Evolutionary conservation across 148 eudicot species (phyloP), one percentile per base, ranked within the genome.

Genomic region (Oxyria digyna): DNA sequence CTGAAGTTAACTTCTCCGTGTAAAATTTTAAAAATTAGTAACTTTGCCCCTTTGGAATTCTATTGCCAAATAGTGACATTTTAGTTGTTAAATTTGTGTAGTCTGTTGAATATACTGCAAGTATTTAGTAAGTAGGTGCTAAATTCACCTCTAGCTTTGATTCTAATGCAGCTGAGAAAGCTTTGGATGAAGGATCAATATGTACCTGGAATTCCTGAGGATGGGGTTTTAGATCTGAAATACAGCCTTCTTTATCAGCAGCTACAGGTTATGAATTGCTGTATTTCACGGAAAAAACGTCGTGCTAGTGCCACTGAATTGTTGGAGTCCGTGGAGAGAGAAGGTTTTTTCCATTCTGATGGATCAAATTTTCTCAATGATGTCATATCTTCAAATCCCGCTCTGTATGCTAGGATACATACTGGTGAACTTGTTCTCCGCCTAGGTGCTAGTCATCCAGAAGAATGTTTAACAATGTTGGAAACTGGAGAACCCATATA

Each of bases 231-330:
- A 73, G 92, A 94, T 72, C 75, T 94, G 63, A 88, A 88, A 75
- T 90, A 74, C 41, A 90, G 98, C 72, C 88, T 94, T 67, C 75
- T 93, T 20, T 82, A 90, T 79, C 98, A 94, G 79, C 88, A 94
- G 72, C 78, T 90, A 85, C 97, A 94, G 77, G 92, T 94, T 75
- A 94, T 94, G 63, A 94, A 94, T 71, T 86, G 98, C 69, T 94
- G 97, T 75, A 73, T 94, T 80, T 94, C 98, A 71, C 82, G 98
- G 71, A 94, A 90, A 81, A 79, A 54, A 68, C 92, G 98, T 11
- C 90, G 79, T 37, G 77, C 71, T 69, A 67, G 80, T 59, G 96
- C 96, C 59, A 68, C 85, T 32, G 86, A 83, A 66, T 76, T 88
- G 62, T 74, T 94, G 73, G 92, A 88, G 42, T 81, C 83, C 57